Evolutionary conservation across 768 basidiomycete species (phyloP), one percentile per base, ranked within the genome.

Genomic region (Boletus reticulatus): DNA sequence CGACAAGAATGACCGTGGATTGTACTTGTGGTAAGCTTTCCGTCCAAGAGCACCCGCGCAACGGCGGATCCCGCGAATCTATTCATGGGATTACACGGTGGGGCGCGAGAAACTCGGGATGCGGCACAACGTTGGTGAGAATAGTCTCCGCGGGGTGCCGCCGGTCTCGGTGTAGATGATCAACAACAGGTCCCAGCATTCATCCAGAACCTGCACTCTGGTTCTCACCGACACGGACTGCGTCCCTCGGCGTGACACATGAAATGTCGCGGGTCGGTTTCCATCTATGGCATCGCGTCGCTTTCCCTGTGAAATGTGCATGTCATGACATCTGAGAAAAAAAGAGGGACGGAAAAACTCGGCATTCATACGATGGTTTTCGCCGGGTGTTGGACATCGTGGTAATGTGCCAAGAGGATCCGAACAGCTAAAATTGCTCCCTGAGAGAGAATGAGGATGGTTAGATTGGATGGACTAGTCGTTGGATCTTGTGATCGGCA

Each of bases 161-260:
- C 38, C 27, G 31, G 50, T 43, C 17, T 13, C 50, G 10, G 27
- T 8, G 32, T 37, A 19, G 38, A 58, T 58, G 38, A 58, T 58
- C 17, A 32, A 41, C 43, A 39, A 17, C 17, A 29, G n/a, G 38
- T 37, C 41, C 36, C 50, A 49, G 42, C 14, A 48, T 19, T 9
- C 34, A 13, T 12, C 27, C 48, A 19, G 31, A 43, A 22, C 14
- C 34, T 20, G 11, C 41, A n/a, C 2, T 13, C n/a, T 8, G 0
- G 10, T 29, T 50, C 37, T 32, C 48, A 42, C 43, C 3, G 16
- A 41, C 8, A 9, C 8, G 29, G 27, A 29, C 27, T 29, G 27
- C 9, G 27, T 9, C 9, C 27, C 27, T 29, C 29, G 29, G 29
- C 29, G 9, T 29, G 29, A 9, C 29, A 29, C 34, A 36, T 14